Conservation (phyloP, 2,329 filamentous ascomycete genomes). For the Paradendryphiella salina region DNA sequence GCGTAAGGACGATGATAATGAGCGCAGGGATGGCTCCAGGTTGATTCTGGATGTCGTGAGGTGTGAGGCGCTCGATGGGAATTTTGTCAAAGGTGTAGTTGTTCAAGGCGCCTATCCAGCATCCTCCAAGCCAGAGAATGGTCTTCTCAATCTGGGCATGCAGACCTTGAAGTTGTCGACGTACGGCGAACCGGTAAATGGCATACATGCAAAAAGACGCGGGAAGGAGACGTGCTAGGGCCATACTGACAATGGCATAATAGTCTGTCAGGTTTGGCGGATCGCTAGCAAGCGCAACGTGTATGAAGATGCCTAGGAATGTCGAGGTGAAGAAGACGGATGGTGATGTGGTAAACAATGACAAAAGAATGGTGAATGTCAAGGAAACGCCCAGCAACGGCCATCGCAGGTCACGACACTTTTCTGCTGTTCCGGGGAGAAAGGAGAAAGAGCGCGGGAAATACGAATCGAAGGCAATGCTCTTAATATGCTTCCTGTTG, state of each 20-base stretch:
- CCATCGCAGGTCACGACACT: conserved; percentile 81
- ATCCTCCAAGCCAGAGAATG: conserved; percentile 83
- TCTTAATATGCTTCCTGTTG: conserved; percentile 72
- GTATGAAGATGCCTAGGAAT: conserved; percentile 83
- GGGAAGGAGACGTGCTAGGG: conserved; percentile 81
- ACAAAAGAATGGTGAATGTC: conserved; percentile 75
- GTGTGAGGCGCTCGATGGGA: conserved; percentile 87
- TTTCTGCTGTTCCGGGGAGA: conserved; percentile 64
- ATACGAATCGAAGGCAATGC: conserved; percentile 78
- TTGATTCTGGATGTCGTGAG: conserved; percentile 84
- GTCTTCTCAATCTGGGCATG: conserved; percentile 88
- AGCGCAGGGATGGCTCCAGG: conserved; percentile 86
- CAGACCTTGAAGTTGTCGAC: conserved; percentile 70
- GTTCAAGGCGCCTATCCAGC: conserved; percentile 88
- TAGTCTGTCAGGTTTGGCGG: conserved; percentile 71
- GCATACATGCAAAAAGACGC: conserved; percentile 86
- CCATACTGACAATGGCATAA: conserved; percentile 72
- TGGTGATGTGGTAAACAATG: conserved; percentile 78
- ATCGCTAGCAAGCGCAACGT: conserved; percentile 87
- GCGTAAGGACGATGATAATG: conserved; percentile 71
- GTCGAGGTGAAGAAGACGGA: conserved; percentile 81
- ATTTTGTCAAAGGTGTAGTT: conserved; percentile 97
- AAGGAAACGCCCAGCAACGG: conserved; percentile 78
- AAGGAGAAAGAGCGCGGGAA: conserved; percentile 90
- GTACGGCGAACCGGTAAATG: conserved; percentile 80